Evolutionary conservation across 2,329 filamentous ascomycete genomes (phyloP), one percentile per base, ranked within the genome.

Genomic region (Fusarium chuoi): DNA sequence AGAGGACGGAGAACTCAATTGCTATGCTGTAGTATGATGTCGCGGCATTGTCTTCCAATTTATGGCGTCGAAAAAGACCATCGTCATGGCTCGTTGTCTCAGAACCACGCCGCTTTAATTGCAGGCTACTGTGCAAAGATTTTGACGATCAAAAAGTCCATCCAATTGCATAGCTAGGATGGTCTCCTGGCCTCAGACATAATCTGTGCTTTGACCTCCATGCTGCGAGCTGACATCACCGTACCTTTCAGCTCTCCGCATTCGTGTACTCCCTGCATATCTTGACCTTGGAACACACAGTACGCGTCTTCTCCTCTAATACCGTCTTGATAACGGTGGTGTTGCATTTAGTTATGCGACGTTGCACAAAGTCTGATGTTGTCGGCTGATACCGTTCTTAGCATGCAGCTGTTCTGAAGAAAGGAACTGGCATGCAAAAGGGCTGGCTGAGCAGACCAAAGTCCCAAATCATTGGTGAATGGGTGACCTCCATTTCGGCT

Each of bases 171-270:
- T 5, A 22, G 14, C 35, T 6, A 22, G 20, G 6, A 30, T 4
- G 20, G 14, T 12, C 0, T 48, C 26, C 10, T 0, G 13, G 13
- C 10, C 45, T 17, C 0, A 7, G 14, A 22, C 2, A 8, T 15
- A 8, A 15, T 2, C 0, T 28, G 49, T 7, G 49, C 35, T 38
- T 38, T 38, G 24, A 17, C 24, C 9, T 17, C 4, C 5, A 9
- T 22, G 3, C 35, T 22, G 35, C 33, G 5, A 22, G 24, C 2
- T 36, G 13, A 54, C 20, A 22, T 54, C 49, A 38, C 3, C 4
- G 4, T 13, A 4, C 51, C 7, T 54, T 38, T 54, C 33, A 54
- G 51, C 51, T 38, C 33, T 28, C 33, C 51, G 10, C 33, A 54
- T 38, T 38, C 3, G 11, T 26, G 0, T 17, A 1, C 5, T 28